phyloP scores from a whole-genome alignment of 306 rosid species.

The Ammopiptanthus mongolicus region DNA sequence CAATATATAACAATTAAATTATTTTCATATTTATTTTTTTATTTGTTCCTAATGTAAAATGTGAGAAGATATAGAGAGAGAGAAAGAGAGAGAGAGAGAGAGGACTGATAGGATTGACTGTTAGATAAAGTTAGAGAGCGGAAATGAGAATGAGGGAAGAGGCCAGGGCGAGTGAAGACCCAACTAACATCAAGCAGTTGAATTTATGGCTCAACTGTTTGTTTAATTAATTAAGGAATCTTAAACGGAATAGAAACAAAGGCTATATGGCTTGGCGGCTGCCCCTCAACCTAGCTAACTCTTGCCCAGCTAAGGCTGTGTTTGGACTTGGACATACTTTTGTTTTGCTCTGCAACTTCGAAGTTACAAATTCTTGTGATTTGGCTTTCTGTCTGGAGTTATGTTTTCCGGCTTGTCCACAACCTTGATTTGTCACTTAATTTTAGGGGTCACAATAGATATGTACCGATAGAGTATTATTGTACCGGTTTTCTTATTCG shows the following conservation, averaged over 20 bases:
- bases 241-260: neutral
- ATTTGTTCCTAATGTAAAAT: conserved; percentile 4
- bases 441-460: too few species aligned
- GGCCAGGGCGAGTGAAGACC: neutral
- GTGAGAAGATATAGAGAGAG: neutral
- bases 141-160: neutral
- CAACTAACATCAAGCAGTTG: conserved; percentile 71
- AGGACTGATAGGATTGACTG: conserved; percentile 92
- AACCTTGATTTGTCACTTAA: neutral
- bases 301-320: neutral
- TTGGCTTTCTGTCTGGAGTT: neutral
- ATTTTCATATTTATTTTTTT: neutral
- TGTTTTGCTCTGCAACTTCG: too few species aligned
- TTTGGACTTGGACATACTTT: neutral
- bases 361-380: too few species aligned
- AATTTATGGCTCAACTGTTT: conserved; percentile 57
- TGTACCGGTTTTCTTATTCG: too few species aligned
- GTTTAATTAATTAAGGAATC: conserved; percentile 8
- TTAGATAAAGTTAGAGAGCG: conserved; percentile 38
- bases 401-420: neutral
- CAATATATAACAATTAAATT: too few species aligned
- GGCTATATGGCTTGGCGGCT: neutral
- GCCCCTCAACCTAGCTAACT: neutral
- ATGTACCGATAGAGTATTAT: too few species aligned
- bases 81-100: neutral